These are phyloP conservation scores for Hanseniaspora nectarophila DNA, from an alignment of 805 yeast species.

Conservation along the genomic window DNA sequence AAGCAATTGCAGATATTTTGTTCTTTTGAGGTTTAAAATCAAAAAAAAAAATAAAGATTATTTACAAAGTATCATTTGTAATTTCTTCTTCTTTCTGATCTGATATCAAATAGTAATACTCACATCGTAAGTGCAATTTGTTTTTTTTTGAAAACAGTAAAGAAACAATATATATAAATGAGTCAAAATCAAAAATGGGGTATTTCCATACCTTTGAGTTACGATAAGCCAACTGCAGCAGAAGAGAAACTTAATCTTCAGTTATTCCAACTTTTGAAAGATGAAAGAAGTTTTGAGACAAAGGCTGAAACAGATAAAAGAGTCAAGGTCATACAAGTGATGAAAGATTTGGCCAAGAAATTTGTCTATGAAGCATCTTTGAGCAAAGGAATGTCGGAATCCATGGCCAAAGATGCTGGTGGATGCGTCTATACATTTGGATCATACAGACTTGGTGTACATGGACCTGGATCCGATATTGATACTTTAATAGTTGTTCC, in stretches of 20 bases:
- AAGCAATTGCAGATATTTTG: not conserved
- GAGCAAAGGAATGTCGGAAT: conserved; percentile 85
- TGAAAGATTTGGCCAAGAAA: conserved; percentile 65
- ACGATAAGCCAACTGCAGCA: conserved; percentile 69
- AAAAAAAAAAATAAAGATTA: too few species aligned
- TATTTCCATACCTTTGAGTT: conserved; percentile 50
- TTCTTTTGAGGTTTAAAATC: too few species aligned
- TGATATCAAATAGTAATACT: too few species aligned
- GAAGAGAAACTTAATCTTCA: conserved; percentile 67
- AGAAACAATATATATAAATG: too few species aligned
- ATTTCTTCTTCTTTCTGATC: too few species aligned
- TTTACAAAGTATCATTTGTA: too few species aligned
- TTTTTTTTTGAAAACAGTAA: not conserved
- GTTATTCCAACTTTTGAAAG: conserved; percentile 65
- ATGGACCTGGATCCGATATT: conserved; percentile 97
- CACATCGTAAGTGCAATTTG: too few species aligned
- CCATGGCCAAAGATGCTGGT: conserved; percentile 95
- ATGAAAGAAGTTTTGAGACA: conserved; percentile 77
- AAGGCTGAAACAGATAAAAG: conserved; percentile 75
- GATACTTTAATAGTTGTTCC: conserved; percentile 96
- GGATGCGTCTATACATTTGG: conserved; percentile 96
- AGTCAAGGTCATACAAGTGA: conserved; percentile 53
- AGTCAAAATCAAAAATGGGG: conserved; percentile 14
- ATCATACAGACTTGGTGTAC: conserved; percentile 86
- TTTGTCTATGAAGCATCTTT: conserved; percentile 75